Evolutionary conservation across 495 filamentous ascomycete genomes (phyloP).

Genomic region (Aspergillus cristatus): DNA sequence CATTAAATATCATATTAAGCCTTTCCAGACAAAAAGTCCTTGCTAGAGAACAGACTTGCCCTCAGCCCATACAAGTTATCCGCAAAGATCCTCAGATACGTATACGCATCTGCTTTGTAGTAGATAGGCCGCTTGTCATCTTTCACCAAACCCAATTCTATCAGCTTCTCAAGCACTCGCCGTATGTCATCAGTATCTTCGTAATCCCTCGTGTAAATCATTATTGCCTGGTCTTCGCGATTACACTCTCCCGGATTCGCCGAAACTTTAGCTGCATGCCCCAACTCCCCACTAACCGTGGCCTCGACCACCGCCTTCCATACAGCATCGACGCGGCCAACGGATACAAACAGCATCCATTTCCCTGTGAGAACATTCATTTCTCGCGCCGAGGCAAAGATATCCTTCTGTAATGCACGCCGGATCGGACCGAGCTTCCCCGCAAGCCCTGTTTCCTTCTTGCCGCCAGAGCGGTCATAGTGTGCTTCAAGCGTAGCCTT

Average conservation of each 20-base stretch:
- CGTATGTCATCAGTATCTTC: conserved; percentile 56
- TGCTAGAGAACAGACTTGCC: conserved; percentile 42
- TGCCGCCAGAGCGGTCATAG: no score
- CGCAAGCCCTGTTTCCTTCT: no score
- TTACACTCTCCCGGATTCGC: conserved; percentile 38
- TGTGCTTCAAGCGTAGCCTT: no score
- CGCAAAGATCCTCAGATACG: conserved; percentile 54
- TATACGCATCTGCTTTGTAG: conserved; percentile 79
- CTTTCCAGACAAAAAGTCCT: conserved; percentile 28
- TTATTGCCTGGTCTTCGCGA: conserved; percentile 45
- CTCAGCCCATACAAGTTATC: conserved; percentile 61
- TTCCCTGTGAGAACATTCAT: conserved; percentile 52
- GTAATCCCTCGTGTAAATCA: conserved; percentile 71
- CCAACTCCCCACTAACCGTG: conserved; percentile 55
- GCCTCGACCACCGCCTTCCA: conserved; percentile 59
- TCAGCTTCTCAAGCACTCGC: conserved; percentile 52
- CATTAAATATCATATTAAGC: conserved; percentile 6
- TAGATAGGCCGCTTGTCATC: conserved; percentile 44
- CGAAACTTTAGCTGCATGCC: conserved; percentile 61
- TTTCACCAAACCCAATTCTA: conserved; percentile 49
- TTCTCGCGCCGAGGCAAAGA: conserved; percentile 47
- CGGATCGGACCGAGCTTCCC: no score
- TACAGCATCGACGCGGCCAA: conserved; percentile 44
- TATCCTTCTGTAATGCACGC: no score
- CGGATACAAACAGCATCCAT: conserved; percentile 70